Conservation (phyloP, 371 early-diverging fungal species). For the Lichtheimia ornata region DNA sequence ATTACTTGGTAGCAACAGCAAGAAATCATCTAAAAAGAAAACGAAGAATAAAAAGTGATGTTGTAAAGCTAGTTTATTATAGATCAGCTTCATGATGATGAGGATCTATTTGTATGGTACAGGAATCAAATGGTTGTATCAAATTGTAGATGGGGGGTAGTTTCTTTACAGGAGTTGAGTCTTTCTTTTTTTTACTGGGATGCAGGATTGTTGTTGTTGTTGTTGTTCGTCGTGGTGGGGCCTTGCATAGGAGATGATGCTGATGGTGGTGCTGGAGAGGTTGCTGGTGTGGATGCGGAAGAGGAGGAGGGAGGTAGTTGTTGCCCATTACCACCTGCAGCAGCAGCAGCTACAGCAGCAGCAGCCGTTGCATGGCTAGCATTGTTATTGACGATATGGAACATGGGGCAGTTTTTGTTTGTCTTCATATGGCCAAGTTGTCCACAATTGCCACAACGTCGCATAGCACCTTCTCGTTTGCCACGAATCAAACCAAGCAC, state of each 20-base stretch:
- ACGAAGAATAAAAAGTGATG: background rate
- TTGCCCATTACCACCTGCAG: background rate
- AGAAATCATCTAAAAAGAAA: background rate
- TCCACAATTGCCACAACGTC: constrained; percentile 85
- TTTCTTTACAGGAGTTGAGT: background rate
- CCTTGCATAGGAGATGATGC: background rate
- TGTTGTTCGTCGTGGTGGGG: background rate
- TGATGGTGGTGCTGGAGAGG: background rate
- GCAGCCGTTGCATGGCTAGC: constrained; percentile 4
- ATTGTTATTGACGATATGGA: constrained; percentile 37
- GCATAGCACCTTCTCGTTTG: constrained; percentile 59
- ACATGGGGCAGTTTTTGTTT: constrained; percentile 82
- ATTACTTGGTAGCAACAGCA: no score
- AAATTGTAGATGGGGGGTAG: background rate
- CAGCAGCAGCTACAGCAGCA: constrained; percentile 6
- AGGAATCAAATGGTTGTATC: no score
- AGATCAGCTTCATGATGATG: no score
- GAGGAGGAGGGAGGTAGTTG: no score
- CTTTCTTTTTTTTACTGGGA: background rate
- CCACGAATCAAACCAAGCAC: constrained; percentile 58
- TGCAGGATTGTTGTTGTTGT: background rate
- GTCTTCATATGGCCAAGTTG: constrained; percentile 88
- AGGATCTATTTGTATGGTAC: no score
- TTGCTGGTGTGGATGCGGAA: background rate
- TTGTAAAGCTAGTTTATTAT: no score